Base-by-base conservation (phyloP, 1,284 basidiomycete species). In the Puccinia coronata region DNA sequence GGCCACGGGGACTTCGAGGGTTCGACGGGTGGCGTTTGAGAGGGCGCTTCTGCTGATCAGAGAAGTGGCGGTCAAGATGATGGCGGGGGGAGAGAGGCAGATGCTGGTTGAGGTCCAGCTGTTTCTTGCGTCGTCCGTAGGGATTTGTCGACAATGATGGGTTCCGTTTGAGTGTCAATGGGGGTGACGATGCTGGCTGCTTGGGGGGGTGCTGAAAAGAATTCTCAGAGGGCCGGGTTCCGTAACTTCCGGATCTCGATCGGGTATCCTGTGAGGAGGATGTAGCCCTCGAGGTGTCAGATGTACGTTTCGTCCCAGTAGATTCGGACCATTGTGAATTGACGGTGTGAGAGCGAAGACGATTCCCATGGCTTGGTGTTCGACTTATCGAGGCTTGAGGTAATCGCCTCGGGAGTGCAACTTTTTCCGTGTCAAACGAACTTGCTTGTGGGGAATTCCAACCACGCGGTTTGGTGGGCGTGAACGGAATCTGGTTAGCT, bases 91-190 rank as follows among this genome's bases (percentile, higher is more conserved):
- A 34, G 28, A 12, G 2, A 23, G 69, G 41, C 12, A 43, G n/a
- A 41, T 47, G 39, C 41, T 47, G 63, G 14, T 53, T 31, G 14
- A n/a, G 9, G 28, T 51, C 49, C 8, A 39, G 51, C 23, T 39
- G 25, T 43, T 57, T 57, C 36, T 31, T 73, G 8, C 63, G 39
- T 47, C 71, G 51, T 25, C 20, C 71, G 53, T 73, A 55, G 36
- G 71, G 71, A 55, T 73, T 73, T 28, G 71, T 73, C 6, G 71
- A 73, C 34, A 73, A 12, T n/a, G 71, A 73, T 57, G 71, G 71
- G 36, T 39, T 55, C n/a, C 53, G 31, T 28, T 73, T 73, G 20
- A 73, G 34, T 1, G 71, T 73, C 71, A 73, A 41, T 57, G 34
- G 12, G n/a, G 53, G 11, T 4, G 63, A 16, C 36, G 41, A 43